A percentile compares a stretch with the other conserved stretches of the same genome.
Evolutionary conservation across 306 rosid species (phyloP).

Genomic region (Ormosia semicastrata): DNA sequence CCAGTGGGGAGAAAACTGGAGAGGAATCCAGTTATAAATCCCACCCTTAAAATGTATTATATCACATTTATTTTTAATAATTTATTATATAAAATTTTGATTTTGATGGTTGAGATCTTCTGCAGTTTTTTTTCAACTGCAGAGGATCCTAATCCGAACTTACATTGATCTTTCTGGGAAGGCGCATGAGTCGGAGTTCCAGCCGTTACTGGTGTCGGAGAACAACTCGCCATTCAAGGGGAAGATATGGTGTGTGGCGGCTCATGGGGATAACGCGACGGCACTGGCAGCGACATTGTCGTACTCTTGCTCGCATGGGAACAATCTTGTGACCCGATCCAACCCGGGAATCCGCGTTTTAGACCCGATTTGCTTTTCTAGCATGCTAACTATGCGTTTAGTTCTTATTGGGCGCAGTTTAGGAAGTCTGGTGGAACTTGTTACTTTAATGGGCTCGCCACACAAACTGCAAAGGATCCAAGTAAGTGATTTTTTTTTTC

Average conservation of each 20-base stretch:
- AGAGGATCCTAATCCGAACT: no score
- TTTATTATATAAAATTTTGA: no score
- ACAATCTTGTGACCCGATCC: conserved; percentile 63
- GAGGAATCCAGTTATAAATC: no score
- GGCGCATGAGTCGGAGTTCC: conserved; percentile 37
- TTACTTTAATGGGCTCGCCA: conserved; percentile 70
- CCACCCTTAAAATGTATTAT: no score
- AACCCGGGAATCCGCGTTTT: conserved; percentile 42
- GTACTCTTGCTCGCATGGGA: conserved; percentile 85
- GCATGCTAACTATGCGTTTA: conserved; percentile 74
- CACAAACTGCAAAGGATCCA: conserved; percentile 61
- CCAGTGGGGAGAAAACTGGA: no score
- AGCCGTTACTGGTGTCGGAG: conserved; percentile 53
- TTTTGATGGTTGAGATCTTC: no score
- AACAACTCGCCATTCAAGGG: conserved; percentile 59
- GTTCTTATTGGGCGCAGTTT: conserved; percentile 74
- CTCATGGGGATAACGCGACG: conserved; percentile 46
- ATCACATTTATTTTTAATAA: no score
- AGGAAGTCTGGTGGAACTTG: conserved; percentile 57
- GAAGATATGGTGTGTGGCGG: conserved; percentile 72
- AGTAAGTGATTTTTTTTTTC: conserved; percentile 35
- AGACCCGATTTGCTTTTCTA: conserved; percentile 51
- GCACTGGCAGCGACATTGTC: conserved; percentile 52
- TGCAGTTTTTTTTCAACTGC: no score
- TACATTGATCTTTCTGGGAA: conserved; percentile 55